Evolutionary conservation across 225 moss, liverwort and hornwort species (phyloP).

Genomic region (Neckera pumila): DNA sequence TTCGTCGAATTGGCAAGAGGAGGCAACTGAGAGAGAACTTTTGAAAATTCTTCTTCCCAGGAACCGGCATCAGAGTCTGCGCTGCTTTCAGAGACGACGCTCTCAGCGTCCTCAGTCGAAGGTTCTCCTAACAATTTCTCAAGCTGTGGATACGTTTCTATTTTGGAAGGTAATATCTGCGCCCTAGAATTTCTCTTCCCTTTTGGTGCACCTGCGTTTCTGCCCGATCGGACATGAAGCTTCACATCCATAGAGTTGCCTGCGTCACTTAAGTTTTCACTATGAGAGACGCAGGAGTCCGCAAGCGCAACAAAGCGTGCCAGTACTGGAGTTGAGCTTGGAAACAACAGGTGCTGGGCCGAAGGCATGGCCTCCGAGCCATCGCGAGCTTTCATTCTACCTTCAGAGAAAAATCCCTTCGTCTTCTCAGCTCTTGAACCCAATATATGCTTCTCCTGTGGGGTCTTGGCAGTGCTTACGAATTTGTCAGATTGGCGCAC

Average conservation of each 20-base stretch:
- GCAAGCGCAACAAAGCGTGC: constrained; percentile 16
- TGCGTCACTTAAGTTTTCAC: constrained; percentile 6
- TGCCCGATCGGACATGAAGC: neutral
- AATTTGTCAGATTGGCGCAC: neutral
- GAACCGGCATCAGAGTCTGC: constrained; percentile 18
- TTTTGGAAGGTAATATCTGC: neutral
- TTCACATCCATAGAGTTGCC: neutral
- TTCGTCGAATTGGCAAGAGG: neutral
- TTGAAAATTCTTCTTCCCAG: constrained; percentile 29
- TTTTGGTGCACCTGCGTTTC: neutral
- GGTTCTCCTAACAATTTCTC: neutral
- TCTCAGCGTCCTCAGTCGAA: constrained; percentile 3
- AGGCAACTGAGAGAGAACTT: constrained; percentile 24
- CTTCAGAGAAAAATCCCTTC: constrained; percentile 6
- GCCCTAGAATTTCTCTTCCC: neutral
- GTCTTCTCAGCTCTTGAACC: neutral
- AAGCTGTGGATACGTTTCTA: neutral
- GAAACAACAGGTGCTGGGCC: neutral
- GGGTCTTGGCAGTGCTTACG: neutral
- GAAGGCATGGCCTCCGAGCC: neutral
- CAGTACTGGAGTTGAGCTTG: constrained; percentile 9
- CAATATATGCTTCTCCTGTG: neutral
- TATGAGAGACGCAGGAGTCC: constrained; percentile 16
- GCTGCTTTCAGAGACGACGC: constrained; percentile 28
- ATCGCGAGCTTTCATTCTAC: neutral